Evolutionary conservation across 192 early-diverging fungal species (phyloP), one percentile per base, ranked within the genome.

Genomic region (Umbelopsis vinacea): DNA sequence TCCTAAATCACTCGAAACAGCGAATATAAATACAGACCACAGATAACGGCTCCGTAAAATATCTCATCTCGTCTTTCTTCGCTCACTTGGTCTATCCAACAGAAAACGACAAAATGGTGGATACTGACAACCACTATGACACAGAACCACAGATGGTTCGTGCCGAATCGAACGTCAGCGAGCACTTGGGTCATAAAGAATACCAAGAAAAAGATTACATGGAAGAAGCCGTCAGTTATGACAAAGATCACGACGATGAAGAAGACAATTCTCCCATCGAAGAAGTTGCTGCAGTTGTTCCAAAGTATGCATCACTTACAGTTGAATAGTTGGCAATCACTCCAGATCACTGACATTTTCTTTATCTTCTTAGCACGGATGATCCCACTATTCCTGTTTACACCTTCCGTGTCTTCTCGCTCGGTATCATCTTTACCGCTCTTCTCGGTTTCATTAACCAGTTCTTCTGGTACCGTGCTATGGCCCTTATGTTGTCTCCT

Each of bases 181-280:
- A 63, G 35, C 57, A 63, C 15, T 6, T 57, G 11, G 54, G 14
- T 1, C 12, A 57, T 15, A 9, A 57, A 57, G 33, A 63, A 14
- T 63, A 63, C 37, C 29, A 63, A n/a, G 12, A 63, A 63, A 37
- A 63, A 37, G 57, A 63, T 33, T 35, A 38, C 19, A 17, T 63
- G 57, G 57, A 37, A 37, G 57, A 63, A 63, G 29, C 26, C 15
- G 19, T 19, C 17, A 63, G 57, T 63, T 63, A 37, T 37, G 33
- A 68, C 24, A 66, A 66, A 29, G 45, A 24, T 48, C 33, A 68
- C 40, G 67, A 73, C 21, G 80, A 82, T 71, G 67, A 73, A 17
- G 77, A 79, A 71, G 84, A 85, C 14, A 71, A 82, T 70, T 85
- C 84, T 43, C 84, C 84, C 17, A 85, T 85, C 38, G 76, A 77